Evolutionary conservation across 345 rosid genomes (phyloP), one percentile per base, ranked within the genome.

Genomic region (Citrus glauca): DNA sequence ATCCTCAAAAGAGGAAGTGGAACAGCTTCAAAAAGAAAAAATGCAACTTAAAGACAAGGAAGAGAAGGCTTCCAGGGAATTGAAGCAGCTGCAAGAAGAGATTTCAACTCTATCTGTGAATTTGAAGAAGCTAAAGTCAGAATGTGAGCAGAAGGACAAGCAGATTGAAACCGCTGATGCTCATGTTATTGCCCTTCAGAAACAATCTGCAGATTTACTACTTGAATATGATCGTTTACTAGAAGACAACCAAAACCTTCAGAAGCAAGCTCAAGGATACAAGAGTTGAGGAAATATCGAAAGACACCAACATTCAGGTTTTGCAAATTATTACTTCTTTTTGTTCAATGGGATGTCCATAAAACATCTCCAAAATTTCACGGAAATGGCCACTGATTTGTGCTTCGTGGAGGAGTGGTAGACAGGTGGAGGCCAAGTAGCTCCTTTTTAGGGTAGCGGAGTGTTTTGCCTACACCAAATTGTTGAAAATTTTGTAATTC

Each of bases 191-290:
- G 71, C 93, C 59, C 99, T 95, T 33, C 98, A 93, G 79, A 91
- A 92, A 61, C 99, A 92, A 76, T 89, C 98, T 57, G 92, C 94
- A 9, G 99, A 93, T 76, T 75, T 95, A 5, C 87, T 95, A 55
- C 92, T 95, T 17, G 98, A 93, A 84, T 95, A 95, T 50, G 99
- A 93, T 66, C 89, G 91, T 37, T 78, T 95, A 48, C 79, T 95
- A 57, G 98, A 95, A 85, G 94, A 91, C 81, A 95, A 95, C 84
- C 98, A 92, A 72, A 92, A 79, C 77, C 96, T 95, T 77, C 99
- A 95, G 86, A 88, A 81, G 82, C 91, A 88, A 69, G 84, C 84
- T 76, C 60, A 73, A 73, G 92, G 95, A 63, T 87, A 82, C 74
- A 81, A 69, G 76, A 75, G 74, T 7, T 86, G 84, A 88, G 77